Conservation (phyloP, 1,284 basidiomycete genomes). For the Cystobasidium slooffiae region DNA sequence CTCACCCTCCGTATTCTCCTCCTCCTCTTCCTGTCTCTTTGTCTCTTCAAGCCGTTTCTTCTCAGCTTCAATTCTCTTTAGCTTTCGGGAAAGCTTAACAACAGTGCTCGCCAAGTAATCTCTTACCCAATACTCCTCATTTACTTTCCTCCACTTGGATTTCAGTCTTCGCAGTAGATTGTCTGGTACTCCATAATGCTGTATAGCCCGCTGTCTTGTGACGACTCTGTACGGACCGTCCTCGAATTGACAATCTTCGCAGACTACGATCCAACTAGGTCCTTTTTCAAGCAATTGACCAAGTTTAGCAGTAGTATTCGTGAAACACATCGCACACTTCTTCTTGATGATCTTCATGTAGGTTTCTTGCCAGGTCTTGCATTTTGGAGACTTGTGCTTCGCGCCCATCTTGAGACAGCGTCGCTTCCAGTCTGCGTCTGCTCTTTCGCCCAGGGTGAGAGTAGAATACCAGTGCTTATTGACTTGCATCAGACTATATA, state of each 20-base stretch:
- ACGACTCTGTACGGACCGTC: background rate
- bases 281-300: background rate
- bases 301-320: background rate
- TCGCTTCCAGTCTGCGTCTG: constrained; percentile 7
- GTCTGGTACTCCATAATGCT: too few relatives aligned
- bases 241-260: background rate
- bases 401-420: background rate
- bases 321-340: background rate
- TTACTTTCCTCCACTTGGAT: background rate
- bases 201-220: too few relatives aligned
- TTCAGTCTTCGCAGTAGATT: background rate
- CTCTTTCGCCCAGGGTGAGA: background rate
- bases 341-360: background rate
- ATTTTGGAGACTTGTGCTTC: background rate
- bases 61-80: background rate
- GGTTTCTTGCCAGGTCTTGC: constrained; percentile 7
- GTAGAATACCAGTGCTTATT: background rate
- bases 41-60: background rate
- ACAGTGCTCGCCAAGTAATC: background rate
- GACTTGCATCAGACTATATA: background rate
- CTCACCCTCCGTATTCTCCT: background rate
- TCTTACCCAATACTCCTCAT: background rate
- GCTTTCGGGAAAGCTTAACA: background rate
- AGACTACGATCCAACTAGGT: background rate
- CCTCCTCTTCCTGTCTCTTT: background rate